Base-by-base conservation (phyloP, 75 land plant genomes). In the Ceratopteris richardii region DNA sequence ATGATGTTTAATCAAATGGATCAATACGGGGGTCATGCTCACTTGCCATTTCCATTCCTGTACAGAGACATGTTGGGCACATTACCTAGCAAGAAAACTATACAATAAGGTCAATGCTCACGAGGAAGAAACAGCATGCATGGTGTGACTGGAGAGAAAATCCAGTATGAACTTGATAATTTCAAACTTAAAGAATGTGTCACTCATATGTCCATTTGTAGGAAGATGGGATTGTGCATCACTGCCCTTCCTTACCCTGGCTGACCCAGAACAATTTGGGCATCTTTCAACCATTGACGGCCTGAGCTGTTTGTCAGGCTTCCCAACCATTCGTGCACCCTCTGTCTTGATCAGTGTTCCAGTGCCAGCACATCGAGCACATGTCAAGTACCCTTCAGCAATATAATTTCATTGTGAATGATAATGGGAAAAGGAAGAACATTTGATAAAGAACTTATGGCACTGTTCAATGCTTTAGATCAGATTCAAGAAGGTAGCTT, bases 31-130 rank as follows among this genome's bases (percentile, higher is more conserved):
- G 98, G 36, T 93, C 98, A 66, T 93, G 98, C 57, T 93, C 98
- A 23, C 98, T 93, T 7, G 98, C 98, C 85, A 93, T 82, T 13
- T 77, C 89, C 98, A 88, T 93, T 20, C 98, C 98, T 20, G 98
- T 93, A 66, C 98, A 93, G n/a, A 93, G 74, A 71, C 98, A 93
- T 40, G 98, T 89, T 23, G 98, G 98, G 56, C 98, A 93, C 98
- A 93, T 93, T 16, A 93, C 97, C 97, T 91, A 78, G 9, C 70
- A 68, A 29, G 40, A 22, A 29, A 37, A 36, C 17, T 44, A 20
- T 43, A 21, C 5, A 58, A 58, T 59, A 19, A 52, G 20, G 27
- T 7, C 13, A 52, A 16, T 21, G 18, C 50, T n/a, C n/a, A n/a
- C n/a, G n/a, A n/a, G n/a, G n/a, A n/a, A n/a, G n/a, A n/a, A n/a